phyloP scores from a whole-genome alignment of 768 basidiomycete species.

The Lactarius akahatsu region DNA sequence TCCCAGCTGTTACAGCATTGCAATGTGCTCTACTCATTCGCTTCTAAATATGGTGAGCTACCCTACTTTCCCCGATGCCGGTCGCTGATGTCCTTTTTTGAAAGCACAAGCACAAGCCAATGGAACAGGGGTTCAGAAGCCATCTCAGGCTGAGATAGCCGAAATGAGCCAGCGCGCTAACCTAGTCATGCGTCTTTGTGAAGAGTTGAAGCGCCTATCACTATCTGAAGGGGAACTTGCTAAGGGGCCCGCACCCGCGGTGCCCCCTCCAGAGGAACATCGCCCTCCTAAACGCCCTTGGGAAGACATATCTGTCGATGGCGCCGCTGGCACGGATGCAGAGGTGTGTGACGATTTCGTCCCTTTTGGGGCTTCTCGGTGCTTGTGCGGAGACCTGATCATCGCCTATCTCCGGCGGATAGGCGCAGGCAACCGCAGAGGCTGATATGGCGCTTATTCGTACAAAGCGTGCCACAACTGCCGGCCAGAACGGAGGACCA shows the following conservation, averaged over 20 bases:
- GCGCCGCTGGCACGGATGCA: slow-evolving; percentile 18
- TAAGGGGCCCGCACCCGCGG: slow-evolving; percentile 27
- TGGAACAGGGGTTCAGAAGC: slow-evolving; percentile 48
- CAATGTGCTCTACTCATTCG: slow-evolving; percentile 58
- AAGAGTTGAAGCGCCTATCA: slow-evolving; percentile 52
- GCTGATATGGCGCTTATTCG: slow-evolving; percentile 85
- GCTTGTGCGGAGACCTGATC: slow-evolving; percentile 23
- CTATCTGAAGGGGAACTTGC: slow-evolving; percentile 30
- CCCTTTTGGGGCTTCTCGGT: slow-evolving; percentile 20
- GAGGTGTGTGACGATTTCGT: slow-evolving; percentile 21
- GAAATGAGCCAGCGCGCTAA: slow-evolving; percentile 71
- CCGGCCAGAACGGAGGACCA: slow-evolving; percentile 46
- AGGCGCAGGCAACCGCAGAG: slow-evolving; percentile 65
- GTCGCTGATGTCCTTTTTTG: not conserved
- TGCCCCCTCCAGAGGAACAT: slow-evolving; percentile 45
- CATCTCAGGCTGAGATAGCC: slow-evolving; percentile 53
- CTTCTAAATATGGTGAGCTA: slow-evolving; percentile 61
- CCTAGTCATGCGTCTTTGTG: slow-evolving; percentile 66
- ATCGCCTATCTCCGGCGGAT: slow-evolving; percentile 35
- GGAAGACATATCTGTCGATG: slow-evolving; percentile 66
- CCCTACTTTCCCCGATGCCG: not conserved
- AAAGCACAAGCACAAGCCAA: slow-evolving; percentile 42
- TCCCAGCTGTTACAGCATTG: slow-evolving; percentile 62
- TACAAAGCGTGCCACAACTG: slow-evolving; percentile 71
- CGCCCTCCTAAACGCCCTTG: slow-evolving; percentile 76